Percentiles rank a stretch among this genome's conserved stretches.
Conservation (phyloP, 371 early-diverging fungal species). For the Sanchytrium tribonematis region DNA sequence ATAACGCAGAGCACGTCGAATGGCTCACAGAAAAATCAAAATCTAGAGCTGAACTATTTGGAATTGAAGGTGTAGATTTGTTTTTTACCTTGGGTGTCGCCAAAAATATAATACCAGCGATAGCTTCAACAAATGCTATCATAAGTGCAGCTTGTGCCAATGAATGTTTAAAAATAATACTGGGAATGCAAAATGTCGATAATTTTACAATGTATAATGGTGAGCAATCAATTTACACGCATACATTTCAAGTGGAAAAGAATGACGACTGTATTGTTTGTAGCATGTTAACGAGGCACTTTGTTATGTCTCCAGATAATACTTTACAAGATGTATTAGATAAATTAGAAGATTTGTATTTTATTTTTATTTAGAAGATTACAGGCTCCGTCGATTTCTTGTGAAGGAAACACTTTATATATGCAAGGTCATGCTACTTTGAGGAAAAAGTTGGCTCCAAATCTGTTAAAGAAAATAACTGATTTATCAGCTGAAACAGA, state of each 20-base stretch:
- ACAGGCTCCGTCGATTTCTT: constrained; percentile 37
- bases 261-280: constrained; percentile 74
- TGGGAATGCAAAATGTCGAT: constrained; percentile 17
- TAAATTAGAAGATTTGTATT: background rate
- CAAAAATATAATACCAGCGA: constrained; percentile 47
- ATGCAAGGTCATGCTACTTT: constrained; percentile 46
- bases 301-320: constrained; percentile 13
- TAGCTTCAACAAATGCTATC: constrained; percentile 43
- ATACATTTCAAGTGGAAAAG: constrained; percentile 53
- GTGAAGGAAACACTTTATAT: constrained; percentile 27
- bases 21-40: constrained; percentile 55
- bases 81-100: constrained; percentile 79
- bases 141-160: constrained; percentile 57
- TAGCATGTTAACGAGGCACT: constrained; percentile 17
- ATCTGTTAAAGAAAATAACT: constrained; percentile 27
- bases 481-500: constrained; percentile 29
- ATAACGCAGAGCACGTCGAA: constrained; percentile 57
- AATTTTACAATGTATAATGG: constrained; percentile 91
- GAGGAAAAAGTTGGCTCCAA: constrained; percentile 35
- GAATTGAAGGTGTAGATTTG: constrained; percentile 63
- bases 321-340: constrained; percentile 22
- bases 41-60: constrained; percentile 40
- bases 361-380: constrained; percentile 27
- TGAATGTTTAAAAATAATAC: constrained; percentile 67
- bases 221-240: constrained; percentile 58